These are phyloP conservation scores for Akanthomyces dipterigenus DNA, from an alignment of 2,329 filamentous ascomycete species.

Conservation along the genomic window DNA sequence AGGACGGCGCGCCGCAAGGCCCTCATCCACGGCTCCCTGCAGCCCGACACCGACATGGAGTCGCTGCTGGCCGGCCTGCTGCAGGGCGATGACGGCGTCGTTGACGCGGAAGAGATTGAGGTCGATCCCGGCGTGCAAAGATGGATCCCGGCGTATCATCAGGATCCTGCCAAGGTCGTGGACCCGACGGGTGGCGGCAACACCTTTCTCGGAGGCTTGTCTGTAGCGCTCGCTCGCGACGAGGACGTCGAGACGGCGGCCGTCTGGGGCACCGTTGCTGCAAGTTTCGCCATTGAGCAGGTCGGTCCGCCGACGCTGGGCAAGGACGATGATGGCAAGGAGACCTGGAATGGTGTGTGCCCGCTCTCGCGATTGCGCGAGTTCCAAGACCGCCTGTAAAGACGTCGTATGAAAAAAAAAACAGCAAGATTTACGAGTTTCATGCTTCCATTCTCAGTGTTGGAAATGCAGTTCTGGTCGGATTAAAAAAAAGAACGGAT, in stretches of 20 bases:
- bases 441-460: neutral
- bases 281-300: conserved; percentile 92
- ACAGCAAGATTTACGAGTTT: neutral
- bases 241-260: conserved; percentile 62
- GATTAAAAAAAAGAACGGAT: neutral
- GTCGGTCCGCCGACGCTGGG: conserved; percentile 67
- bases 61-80: conserved; percentile 53
- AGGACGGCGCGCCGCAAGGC: conserved; percentile 31
- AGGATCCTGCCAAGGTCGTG: conserved; percentile 50
- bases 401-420: neutral
- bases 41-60: conserved; percentile 56
- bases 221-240: conserved; percentile 53
- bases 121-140: conserved; percentile 58
- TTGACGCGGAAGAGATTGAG: conserved; percentile 52
- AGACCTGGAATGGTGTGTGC: conserved; percentile 55
- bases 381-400: conserved; percentile 38
- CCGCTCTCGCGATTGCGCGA: conserved; percentile 47
- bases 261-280: conserved; percentile 72
- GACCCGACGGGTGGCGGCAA: conserved; percentile 95
- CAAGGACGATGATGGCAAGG: conserved; percentile 35
- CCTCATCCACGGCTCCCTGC: conserved; percentile 45
- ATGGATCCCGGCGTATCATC: conserved; percentile 77
- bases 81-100: conserved; percentile 44
- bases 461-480: neutral
- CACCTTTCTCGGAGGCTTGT: conserved; percentile 65